These are phyloP conservation scores for Ophiostoma sp. DNA, from an alignment of 2,329 filamentous ascomycete species.

Conservation along the genomic window DNA sequence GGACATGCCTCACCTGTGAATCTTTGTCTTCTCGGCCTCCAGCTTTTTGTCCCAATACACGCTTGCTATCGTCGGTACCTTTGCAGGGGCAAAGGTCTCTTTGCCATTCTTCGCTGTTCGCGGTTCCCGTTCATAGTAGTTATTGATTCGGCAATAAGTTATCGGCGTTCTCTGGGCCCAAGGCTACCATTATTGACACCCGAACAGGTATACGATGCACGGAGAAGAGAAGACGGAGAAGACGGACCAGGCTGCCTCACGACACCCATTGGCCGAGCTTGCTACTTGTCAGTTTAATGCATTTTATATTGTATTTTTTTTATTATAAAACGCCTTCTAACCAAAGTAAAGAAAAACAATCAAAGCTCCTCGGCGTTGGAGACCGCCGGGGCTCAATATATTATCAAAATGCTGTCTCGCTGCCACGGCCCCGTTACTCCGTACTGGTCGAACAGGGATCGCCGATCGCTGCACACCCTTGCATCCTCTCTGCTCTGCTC, in stretches of 20 bases:
- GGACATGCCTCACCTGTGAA: not conserved
- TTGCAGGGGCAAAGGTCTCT: not conserved
- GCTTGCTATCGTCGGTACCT: not conserved
- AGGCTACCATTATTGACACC: not conserved
- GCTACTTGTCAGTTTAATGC: not conserved
- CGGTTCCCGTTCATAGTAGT: not conserved
- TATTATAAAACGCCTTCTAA: not conserved
- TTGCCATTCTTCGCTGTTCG: not conserved
- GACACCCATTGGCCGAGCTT: not conserved
- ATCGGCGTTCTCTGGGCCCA: no score
- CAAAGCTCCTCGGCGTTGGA: no score
- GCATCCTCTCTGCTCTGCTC: not conserved
- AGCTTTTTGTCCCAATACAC: not conserved
- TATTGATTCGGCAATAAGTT: not conserved
- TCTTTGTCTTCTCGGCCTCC: not conserved
- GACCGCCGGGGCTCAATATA: no score
- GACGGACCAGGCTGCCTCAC: not conserved
- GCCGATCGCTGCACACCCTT: conserved; percentile 3
- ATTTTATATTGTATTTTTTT: not conserved
- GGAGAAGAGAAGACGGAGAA: not conserved
- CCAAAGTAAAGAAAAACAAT: no score
- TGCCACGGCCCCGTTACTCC: not conserved
- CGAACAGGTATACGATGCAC: not conserved
- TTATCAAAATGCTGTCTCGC: no score
- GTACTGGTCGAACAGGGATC: not conserved